Evolutionary conservation across 352 stramenopile genomes (phyloP), one percentile per base, ranked within the genome.

Genomic region (Peronospora destructor): DNA sequence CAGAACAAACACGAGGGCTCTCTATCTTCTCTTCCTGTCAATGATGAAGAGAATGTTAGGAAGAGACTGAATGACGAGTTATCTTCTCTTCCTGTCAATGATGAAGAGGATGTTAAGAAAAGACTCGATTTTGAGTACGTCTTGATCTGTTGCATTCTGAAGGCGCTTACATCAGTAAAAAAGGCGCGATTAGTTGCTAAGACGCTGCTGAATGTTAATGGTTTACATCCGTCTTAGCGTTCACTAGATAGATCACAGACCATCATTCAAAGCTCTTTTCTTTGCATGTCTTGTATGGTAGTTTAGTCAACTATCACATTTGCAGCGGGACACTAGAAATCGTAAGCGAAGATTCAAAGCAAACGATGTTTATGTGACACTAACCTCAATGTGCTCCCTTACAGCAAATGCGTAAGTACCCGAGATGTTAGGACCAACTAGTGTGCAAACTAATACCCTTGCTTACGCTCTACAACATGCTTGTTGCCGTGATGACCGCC

Each of bases 21-120:
- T 11, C 13, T 41, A 8, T 14, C 42, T 35, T 47, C 28, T 59
- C 43, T 46, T 32, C 38, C 16, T 41, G 23, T 35, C 43, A 38
- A 16, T n/a, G 8, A 21, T 36, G 35, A 30, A 45, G 14, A 46
- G 41, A 52, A 46, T 10, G 29, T 9, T 33, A 13, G 0, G 23
- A 46, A 49, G 39, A 49, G 53, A 46, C 52, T 25, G 25, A 11
- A 37, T 41, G 26, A 6, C 14, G 14, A 17, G 34, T 29, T 23
- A 8, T 14, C 42, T 40, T 47, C 28, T 59, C 43, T 42, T 32
- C 32, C 13, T 41, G 23, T 35, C 43, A 43, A 13, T n/a, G 8
- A 14, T 36, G 28, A 30, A 45, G 14, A 42, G 41, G 48, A 46
- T 10, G 25, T 12, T 33, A 11, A 4, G 23, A 46, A 49, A 33